Evolutionary conservation across 148 eudicot genomes (phyloP).

Genomic region (Rheum nobile): DNA sequence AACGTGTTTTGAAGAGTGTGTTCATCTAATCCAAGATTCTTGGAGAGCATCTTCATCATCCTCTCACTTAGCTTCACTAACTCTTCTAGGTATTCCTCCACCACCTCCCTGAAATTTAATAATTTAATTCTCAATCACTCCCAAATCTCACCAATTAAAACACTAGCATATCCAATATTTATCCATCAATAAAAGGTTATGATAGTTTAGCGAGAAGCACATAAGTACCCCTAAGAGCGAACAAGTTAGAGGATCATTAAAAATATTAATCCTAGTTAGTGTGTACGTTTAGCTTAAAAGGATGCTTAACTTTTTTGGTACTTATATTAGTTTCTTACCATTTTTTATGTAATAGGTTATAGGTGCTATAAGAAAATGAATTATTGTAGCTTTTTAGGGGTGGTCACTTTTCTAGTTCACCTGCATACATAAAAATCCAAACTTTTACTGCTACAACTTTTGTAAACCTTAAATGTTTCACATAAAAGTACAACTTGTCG

Average conservation of each 20-base stretch:
- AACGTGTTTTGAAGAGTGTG: constrained; percentile 57
- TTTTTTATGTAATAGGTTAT: background rate
- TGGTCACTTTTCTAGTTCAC: background rate
- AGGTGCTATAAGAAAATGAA: background rate
- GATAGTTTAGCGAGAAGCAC: too few relatives aligned
- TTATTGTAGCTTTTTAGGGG: background rate
- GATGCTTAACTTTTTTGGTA: background rate
- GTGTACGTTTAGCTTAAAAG: background rate
- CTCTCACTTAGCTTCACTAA: constrained; percentile 49
- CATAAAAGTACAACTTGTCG: too few relatives aligned
- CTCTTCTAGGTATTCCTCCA: constrained; percentile 48
- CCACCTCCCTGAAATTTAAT: constrained; percentile 40
- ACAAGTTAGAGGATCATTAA: background rate
- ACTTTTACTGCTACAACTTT: background rate
- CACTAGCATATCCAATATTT: too few relatives aligned
- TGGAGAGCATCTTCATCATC: constrained; percentile 51
- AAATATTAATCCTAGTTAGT: background rate
- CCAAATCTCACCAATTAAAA: too few relatives aligned
- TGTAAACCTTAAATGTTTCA: background rate
- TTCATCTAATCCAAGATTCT: constrained; percentile 53
- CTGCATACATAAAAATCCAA: background rate
- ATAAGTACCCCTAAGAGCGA: background rate
- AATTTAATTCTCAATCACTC: too few relatives aligned
- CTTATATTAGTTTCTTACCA: background rate
- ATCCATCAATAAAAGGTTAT: too few relatives aligned